Evolutionary conservation across 768 basidiomycete species (phyloP).

Genomic region (Lanmaoa pseudosensibilis): DNA sequence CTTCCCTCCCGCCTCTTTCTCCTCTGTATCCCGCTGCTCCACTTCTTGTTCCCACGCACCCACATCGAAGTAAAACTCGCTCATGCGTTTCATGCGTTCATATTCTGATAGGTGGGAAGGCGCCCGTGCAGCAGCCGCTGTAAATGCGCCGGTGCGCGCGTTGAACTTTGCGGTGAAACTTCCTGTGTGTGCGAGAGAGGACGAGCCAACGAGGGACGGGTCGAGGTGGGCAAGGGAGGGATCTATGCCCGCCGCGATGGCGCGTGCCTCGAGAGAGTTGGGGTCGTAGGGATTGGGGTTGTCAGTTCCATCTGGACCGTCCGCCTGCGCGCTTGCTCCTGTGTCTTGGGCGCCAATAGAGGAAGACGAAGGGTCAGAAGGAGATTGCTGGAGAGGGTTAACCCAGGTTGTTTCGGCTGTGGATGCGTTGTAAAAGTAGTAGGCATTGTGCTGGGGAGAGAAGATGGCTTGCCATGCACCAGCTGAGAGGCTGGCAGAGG

Average conservation of each 20-base stretch:
- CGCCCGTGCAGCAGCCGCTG: conserved; percentile 63
- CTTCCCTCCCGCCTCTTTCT: conserved; percentile 56
- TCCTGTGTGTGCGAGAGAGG: conserved; percentile 39
- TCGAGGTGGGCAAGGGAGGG: conserved; percentile 80
- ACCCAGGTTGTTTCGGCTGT: conserved; percentile 84
- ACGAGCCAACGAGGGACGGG: conserved; percentile 54
- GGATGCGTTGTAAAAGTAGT: conserved; percentile 79
- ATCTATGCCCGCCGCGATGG: conserved; percentile 78
- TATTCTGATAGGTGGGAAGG: conserved; percentile 78
- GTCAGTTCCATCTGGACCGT: conserved; percentile 14
- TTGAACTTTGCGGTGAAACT: conserved; percentile 72
- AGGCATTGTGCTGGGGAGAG: conserved; percentile 73
- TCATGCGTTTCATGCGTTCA: conserved; percentile 78
- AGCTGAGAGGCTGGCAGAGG: conserved; percentile 24
- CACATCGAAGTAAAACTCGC: conserved; percentile 85
- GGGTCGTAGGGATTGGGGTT: conserved; percentile 28
- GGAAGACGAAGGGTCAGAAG: conserved; percentile 25
- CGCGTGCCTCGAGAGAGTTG: conserved; percentile 64
- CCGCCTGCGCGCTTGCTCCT: conserved; percentile 25
- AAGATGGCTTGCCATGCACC: conserved; percentile 79
- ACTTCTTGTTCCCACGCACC: conserved; percentile 75
- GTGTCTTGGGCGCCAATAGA: conserved; percentile 17
- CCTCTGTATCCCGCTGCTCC: conserved; percentile 45
- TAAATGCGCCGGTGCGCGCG: conserved; percentile 76
- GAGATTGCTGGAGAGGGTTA: conserved; percentile 60